Conservation (phyloP, 257 asterid genomes). For the Rauvolfia tetraphylla region DNA sequence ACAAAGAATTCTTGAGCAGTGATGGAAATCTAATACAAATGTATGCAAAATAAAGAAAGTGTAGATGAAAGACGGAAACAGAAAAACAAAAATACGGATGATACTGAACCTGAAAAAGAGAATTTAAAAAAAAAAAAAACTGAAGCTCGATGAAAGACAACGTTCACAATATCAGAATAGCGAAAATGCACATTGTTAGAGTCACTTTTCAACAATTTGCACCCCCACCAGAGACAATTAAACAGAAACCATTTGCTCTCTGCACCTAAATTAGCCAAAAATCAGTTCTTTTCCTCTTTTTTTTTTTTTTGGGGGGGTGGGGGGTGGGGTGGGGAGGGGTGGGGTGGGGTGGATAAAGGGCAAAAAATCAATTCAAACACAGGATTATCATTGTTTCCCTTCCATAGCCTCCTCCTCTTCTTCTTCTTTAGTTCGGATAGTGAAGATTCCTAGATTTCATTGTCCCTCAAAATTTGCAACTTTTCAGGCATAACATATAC, state of each 20-base stretch:
- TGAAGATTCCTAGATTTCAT: too few relatives aligned
- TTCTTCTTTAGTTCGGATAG: not conserved
- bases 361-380: not conserved
- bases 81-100: not conserved
- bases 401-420: not conserved
- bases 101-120: not conserved
- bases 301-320: too few relatives aligned
- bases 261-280: not conserved
- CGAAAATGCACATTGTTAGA: not conserved
- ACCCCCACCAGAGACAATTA: not conserved
- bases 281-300: too few relatives aligned
- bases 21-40: slow-evolving; percentile 51
- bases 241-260: not conserved
- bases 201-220: too few relatives aligned
- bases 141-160: not conserved
- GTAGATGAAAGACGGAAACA: slow-evolving; percentile 3
- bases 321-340: too few relatives aligned
- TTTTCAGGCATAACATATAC: not conserved
- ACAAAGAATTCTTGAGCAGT: slow-evolving; percentile 45
- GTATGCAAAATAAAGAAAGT: slow-evolving; percentile 14
- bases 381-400: not conserved
- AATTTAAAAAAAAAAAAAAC: too few relatives aligned
- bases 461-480: not conserved
- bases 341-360: not conserved
- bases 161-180: not conserved